phyloP scores from a whole-genome alignment of 371 early-diverging fungal species.

The Actinomortierella ambigua region DNA sequence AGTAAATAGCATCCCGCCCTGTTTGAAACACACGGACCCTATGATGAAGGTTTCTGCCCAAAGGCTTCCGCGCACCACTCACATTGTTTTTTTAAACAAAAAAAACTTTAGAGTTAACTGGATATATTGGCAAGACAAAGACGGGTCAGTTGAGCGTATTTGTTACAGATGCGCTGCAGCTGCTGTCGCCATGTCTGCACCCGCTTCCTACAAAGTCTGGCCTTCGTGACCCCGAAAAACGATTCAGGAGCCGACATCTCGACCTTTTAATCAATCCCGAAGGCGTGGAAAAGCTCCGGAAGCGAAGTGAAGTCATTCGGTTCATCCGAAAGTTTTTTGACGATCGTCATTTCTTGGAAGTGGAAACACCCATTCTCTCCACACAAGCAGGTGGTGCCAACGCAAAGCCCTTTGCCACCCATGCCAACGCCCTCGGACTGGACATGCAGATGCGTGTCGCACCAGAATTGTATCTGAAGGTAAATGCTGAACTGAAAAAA shows the following conservation, averaged over 20 bases:
- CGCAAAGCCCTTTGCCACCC: conserved; percentile 93
- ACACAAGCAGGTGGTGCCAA: conserved; percentile 93
- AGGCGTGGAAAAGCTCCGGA: conserved; percentile 56
- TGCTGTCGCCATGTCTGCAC: conserved; percentile 91
- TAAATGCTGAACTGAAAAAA: conserved; percentile 14
- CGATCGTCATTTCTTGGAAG: conserved; percentile 86
- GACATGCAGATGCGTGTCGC: conserved; percentile 91
- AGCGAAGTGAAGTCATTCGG: conserved; percentile 68
- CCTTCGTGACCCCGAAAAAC: conserved; percentile 76
- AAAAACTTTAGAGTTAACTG: conserved; percentile 67
- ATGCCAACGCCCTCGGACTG: conserved; percentile 79
- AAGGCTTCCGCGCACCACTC: too few species aligned
- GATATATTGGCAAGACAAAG: conserved; percentile 80
- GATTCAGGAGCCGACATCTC: conserved; percentile 86
- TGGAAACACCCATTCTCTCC: conserved; percentile 96
- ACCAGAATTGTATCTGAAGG: conserved; percentile 96
- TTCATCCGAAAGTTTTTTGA: conserved; percentile 83
- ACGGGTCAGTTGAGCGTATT: conserved; percentile 86
- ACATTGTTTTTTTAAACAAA: too few species aligned
- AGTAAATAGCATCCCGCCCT: conserved; percentile 19
- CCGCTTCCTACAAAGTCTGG: conserved; percentile 77
- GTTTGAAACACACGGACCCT: background rate
- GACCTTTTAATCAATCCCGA: conserved; percentile 89
- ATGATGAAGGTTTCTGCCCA: too few species aligned
- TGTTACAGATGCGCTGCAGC: conserved; percentile 55